Base-by-base conservation (phyloP, 2,329 filamentous ascomycete genomes). In the Neonectria sp. region DNA sequence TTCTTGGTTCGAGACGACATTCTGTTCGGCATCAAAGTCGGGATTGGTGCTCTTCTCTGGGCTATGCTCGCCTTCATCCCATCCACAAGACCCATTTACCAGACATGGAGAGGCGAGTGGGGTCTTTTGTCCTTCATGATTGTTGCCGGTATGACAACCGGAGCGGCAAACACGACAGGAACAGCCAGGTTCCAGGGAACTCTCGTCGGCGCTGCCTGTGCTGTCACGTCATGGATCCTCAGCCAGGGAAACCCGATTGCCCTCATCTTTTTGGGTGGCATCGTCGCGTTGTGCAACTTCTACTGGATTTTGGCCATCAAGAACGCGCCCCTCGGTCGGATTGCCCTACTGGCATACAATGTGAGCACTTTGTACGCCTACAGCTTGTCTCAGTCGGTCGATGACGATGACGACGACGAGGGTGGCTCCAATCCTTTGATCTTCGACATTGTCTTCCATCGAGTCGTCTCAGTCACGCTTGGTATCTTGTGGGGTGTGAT, bases 61-160 rank as follows among this genome's bases (percentile, higher is more conserved):
- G 95, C 95, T 21, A 89, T 96, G 79, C 93, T 97, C 73, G 92
- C 96, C 2, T 99, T 97, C 76, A 88, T 98, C 37, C 88, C 91
- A 1, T 83, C 87, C 9, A 97, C 95, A 3, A 86, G 95, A 59
- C 93, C 93, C 0, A 87, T 92, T 24, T 99, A 98, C 79, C 87
- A 90, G 59, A 92, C 92, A 75, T 98, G 95, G 94, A 88, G 95
- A 78, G 95, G 95, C 33, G 96, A 99, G 85, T 99, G 96, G 96
- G 96, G 96, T 25, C 86, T 99, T 2, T 81, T 99, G 62, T 97
- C 95, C 0, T 98, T 97, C 84, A 98, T 98, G 95, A 91, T 98
- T 77, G 96, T 99, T 27, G 97, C 95, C 78, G 95, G 93, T 43
- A 98, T 98, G 95, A 99, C 95, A 0, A 95, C 98, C 25, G 96